phyloP scores from a whole-genome alignment of 306 rosid genomes.

The Hippophae gyantsensis region DNA sequence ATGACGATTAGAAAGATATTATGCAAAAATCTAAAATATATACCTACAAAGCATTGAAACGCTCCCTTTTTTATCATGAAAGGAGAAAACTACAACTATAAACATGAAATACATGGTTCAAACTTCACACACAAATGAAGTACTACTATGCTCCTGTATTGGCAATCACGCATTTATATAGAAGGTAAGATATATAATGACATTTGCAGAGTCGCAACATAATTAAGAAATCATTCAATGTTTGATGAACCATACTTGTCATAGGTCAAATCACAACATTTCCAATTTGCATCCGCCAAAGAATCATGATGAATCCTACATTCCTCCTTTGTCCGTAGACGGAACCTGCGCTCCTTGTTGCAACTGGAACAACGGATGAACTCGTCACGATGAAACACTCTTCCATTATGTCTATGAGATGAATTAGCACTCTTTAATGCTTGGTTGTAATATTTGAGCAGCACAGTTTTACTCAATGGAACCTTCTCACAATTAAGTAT shows the following conservation, averaged over 20 bases:
- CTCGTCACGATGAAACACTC: slow-evolving; percentile 78
- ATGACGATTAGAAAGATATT: no score
- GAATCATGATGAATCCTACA: slow-evolving; percentile 87
- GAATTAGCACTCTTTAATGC: slow-evolving; percentile 52
- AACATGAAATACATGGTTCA: no score
- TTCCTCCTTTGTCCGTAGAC: slow-evolving; percentile 81
- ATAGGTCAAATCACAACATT: slow-evolving; percentile 68
- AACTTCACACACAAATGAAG: no score
- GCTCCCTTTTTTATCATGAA: no score
- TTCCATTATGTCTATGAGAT: slow-evolving; percentile 52
- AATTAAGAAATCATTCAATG: background rate
- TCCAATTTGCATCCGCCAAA: slow-evolving; percentile 71
- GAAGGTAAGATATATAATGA: no score
- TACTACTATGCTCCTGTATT: no score
- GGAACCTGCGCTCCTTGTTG: slow-evolving; percentile 86
- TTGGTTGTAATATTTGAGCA: slow-evolving; percentile 90
- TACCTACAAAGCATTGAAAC: no score
- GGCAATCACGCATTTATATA: no score
- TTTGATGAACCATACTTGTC: slow-evolving; percentile 60
- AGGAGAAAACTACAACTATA: no score
- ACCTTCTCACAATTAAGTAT: slow-evolving; percentile 85
- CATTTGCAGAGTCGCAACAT: no score
- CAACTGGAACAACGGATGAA: slow-evolving; percentile 66
- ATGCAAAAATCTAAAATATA: no score
- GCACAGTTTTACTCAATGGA: slow-evolving; percentile 65